Evolutionary conservation across 139 green algal species (phyloP), one percentile per base, ranked within the genome.

Genomic region (Zygnema circumcarinatum): DNA sequence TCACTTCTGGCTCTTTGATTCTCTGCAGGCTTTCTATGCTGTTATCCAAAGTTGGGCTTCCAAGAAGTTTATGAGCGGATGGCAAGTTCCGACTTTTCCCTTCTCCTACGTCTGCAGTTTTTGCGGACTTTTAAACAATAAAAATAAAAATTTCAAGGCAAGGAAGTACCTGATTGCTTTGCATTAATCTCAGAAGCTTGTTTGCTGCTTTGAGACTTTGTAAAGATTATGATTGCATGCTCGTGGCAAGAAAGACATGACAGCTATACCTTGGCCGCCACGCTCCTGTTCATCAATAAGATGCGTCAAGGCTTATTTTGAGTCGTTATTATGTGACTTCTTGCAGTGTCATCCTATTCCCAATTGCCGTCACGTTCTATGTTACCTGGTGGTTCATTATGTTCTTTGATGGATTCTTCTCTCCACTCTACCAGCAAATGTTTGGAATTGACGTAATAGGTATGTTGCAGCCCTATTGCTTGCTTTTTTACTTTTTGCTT

Each of bases 401-500:
- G 2, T 98, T 97, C 83, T 97, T 98, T 86, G 96, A 98, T 90
- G 94, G 94, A 83, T 97, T 98, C 79, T 98, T 98, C 86, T 96
- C 94, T 76, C 96, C 94, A 74, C 52, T 98, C 1, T 98, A 96
- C 76, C 84, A 92, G 74, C 92, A 93, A 32, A 87, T 98, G 0
- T 95, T 98, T 87, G 93, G 94, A 38, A 96, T 98, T 80, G 92
- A 98, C 67, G 93, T 98, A 0, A 97, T 98, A 92, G 80, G 81
- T 91, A 29, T 47, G 78, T 89, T 22, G 3, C 22, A 25, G 16
- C 69, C 16, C 7, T 25, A 56, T 47, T 11, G 7, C 11, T 47
- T 7, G 16, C 69, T 78, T 78, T 47, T 78, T 11, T 11, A 41
- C 38, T 78, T 78, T 78, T 78, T 62, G 47, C 7, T 62, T 7